These are phyloP conservation scores for Neocallimastix lanati DNA, from an alignment of 192 early-diverging fungal species.

Conservation along the genomic window DNA sequence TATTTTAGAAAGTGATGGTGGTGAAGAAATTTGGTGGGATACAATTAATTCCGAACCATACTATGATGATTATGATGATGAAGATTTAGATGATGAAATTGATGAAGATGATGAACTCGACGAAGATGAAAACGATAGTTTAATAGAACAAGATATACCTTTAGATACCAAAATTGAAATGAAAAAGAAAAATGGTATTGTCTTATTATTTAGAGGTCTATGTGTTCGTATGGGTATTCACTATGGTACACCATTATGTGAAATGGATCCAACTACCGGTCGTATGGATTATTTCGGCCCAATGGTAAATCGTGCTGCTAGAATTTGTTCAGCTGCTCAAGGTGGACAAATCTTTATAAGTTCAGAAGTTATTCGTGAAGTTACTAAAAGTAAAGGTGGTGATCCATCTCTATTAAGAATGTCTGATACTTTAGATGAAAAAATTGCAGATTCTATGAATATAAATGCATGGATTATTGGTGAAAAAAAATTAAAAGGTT, in stretches of 20 bases:
- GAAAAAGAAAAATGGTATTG: constrained; percentile 4
- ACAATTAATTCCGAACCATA: constrained; percentile 12
- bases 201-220: constrained; percentile 60
- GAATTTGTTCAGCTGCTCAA: constrained; percentile 67
- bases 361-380: constrained; percentile 56
- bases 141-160: neutral
- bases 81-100: neutral
- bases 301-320: constrained; percentile 72
- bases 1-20: constrained; percentile 58
- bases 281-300: constrained; percentile 95
- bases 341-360: constrained; percentile 78
- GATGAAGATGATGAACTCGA: neutral
- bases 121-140: constrained; percentile 7
- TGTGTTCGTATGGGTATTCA: constrained; percentile 89
- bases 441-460: constrained; percentile 27
- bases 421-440: constrained; percentile 29
- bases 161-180: neutral
- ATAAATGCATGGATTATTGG: constrained; percentile 55
- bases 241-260: constrained; percentile 69
- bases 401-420: constrained; percentile 5
- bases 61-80: constrained; percentile 1
- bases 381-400: constrained; percentile 8
- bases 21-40: constrained; percentile 44
- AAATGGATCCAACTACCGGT: constrained; percentile 68
- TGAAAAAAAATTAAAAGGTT: constrained; percentile 66